These are phyloP conservation scores for Candida ovalis DNA, from an alignment of 805 yeast species.

Conservation along the genomic window DNA sequence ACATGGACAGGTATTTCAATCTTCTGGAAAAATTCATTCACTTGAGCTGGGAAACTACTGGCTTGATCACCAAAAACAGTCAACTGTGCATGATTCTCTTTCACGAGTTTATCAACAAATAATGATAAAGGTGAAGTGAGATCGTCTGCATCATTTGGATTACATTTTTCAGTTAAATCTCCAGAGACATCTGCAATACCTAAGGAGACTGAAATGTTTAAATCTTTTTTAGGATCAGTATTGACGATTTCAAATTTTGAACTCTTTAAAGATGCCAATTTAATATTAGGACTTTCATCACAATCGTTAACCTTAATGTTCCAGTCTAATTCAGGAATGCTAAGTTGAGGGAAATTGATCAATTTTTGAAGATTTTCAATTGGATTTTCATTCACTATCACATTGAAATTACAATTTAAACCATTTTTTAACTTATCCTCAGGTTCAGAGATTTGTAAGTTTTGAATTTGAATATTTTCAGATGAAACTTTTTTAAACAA, in stretches of 20 bases:
- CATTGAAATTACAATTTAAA: constrained; percentile 23
- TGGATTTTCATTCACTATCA: constrained; percentile 14
- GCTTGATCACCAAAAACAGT: constrained; percentile 10
- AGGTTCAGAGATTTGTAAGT: constrained; percentile 22
- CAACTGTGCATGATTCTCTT: constrained; percentile 9
- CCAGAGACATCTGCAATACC: constrained; percentile 6
- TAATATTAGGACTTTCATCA: constrained; percentile 24
- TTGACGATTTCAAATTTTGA: constrained; percentile 12
- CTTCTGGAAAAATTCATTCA: constrained; percentile 13
- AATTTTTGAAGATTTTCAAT: constrained; percentile 9
- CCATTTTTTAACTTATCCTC: constrained; percentile 17
- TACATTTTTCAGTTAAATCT: constrained; percentile 12
- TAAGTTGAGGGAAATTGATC: constrained; percentile 8
- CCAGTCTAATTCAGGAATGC: constrained; percentile 37
- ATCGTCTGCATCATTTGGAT: not conserved
- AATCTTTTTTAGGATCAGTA: not conserved
- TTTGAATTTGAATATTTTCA: constrained; percentile 20
- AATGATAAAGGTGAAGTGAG: constrained; percentile 15
- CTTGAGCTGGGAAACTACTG: constrained; percentile 2
- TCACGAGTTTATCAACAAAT: constrained; percentile 9
- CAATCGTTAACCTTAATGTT: constrained; percentile 36
- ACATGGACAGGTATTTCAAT: constrained; percentile 15
- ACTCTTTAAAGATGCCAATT: constrained; percentile 23
- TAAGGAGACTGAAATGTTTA: constrained; percentile 14
- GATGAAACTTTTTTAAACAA: constrained; percentile 17